Evolutionary conservation across 345 rosid species (phyloP), one percentile per base, ranked within the genome.

Genomic region (Anacardium occidentale): DNA sequence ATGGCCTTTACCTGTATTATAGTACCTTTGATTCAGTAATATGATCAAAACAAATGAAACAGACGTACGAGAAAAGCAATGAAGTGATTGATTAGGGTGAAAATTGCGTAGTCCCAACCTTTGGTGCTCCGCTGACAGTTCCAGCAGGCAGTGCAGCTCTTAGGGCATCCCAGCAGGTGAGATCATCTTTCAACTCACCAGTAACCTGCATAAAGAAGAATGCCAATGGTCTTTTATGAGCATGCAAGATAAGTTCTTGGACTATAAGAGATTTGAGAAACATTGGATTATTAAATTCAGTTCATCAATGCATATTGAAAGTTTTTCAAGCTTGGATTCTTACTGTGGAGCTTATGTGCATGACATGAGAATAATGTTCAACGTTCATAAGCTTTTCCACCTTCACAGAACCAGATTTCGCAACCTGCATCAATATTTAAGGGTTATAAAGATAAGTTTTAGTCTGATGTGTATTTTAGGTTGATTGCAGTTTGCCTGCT

Each of bases 321-420:
- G 11, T 26, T 54, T 26, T 54, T 25, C 24, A 50, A 60, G 71
- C n/a, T 42, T 72, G 21, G 18, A 22, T 56, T 55, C 90, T 81
- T 65, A 92, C 98, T 72, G 94, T 94, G 22, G 98, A 90, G 86
- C 98, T 94, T 63, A 94, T 92, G 79, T 94, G 98, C 98, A 92
- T 92, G 50, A 94, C 98, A 80, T 92, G 98, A 40, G 97, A 92
- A 70, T 90, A 92, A 22, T 89, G 86, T 75, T 92, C 98, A 68
- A 92, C 75, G 80, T 90, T 85, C 98, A 92, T 92, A 40, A 95
- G 96, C 74, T 84, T 89, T 77, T 95, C 96, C 51, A 92, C 97
- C 75, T 81, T 90, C 64, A 94, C 97, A 0, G 98, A 92, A 60
- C 98, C 97, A 67, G 69, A 62, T 69, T 89, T 85, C 1, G 97